Evolutionary conservation across 192 early-diverging fungal genomes (phyloP), one percentile per base, ranked within the genome.

Genomic region (Backusella mclennaniae): DNA sequence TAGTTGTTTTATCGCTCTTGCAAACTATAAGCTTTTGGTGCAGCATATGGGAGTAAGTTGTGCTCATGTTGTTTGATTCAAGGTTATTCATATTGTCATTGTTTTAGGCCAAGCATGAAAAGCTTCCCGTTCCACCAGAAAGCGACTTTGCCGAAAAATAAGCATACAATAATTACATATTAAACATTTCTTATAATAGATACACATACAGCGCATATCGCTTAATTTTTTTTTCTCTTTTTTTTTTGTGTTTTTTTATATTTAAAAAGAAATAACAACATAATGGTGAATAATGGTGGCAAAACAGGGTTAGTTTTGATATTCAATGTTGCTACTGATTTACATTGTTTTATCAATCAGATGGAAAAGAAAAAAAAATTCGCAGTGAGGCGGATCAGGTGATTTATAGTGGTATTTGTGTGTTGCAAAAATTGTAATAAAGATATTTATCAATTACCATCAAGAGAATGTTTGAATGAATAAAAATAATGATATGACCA

Each of bases 71-170:
- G 31, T 23, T 29, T 46, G 14, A 15, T 67, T 42, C 2, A 44
- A 33, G 33, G 17, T 23, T 41, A 19, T 33, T 19, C 21, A 41
- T 23, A 33, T 11, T 31, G 7, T 69, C 39, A 9, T 41, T 41
- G 33, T 41, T 17, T 46, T 71, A 81, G 80, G 80, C 80, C 26
- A 81, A 81, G 38, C 80, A 81, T 66, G 76, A 76, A 49, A 81
- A 81, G 29, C 76, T 77, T 12, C 35, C 69, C 5, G 41, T 81
- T 74, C 80, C 80, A 26, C 9, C 71, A n/a, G 73, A 69, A 4
- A 63, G 59, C 35, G 39, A 33, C 21, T 80, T 76, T 52, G 52
- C 35, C 21, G 36, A 44, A n/a, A 49, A 35, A 75, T 9, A 66
- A 49, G 46, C 46, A 49, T 17, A 59, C 63, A 33, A 59, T 21